These are phyloP conservation scores for Phialemoniopsis sp. DNA, from an alignment of 2,329 filamentous ascomycete genomes.

Conservation along the genomic window DNA sequence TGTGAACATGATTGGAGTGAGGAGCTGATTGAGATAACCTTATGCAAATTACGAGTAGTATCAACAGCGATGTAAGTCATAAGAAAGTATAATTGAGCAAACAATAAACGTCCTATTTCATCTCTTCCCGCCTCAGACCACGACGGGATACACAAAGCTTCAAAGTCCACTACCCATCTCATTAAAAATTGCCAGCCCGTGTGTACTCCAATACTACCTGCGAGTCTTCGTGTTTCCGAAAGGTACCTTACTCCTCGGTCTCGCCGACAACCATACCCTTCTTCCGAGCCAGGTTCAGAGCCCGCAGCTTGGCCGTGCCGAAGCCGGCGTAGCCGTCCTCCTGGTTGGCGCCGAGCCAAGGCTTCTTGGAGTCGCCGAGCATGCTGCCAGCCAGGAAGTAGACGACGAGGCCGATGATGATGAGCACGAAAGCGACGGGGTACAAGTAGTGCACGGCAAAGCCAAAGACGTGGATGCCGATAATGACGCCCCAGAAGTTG, in stretches of 20 bases:
- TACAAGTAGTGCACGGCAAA: constrained; percentile 84
- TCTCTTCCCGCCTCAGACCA: too few species aligned
- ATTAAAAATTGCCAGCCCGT: too few species aligned
- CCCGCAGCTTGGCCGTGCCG: constrained; percentile 80
- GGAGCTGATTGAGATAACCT: too few species aligned
- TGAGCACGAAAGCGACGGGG: constrained; percentile 90
- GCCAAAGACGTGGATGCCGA: constrained; percentile 83
- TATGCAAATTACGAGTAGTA: too few species aligned
- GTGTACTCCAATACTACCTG: too few species aligned
- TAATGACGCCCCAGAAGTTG: constrained; percentile 96
- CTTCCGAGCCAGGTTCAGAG: constrained; percentile 52
- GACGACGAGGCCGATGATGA: constrained; percentile 77
- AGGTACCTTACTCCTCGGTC: not conserved
- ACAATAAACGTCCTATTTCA: too few species aligned
- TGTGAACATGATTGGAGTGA: too few species aligned
- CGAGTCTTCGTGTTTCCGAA: not conserved
- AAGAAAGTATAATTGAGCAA: too few species aligned
- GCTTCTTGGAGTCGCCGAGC: constrained; percentile 86
- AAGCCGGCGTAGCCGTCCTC: constrained; percentile 74
- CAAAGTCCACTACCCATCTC: too few species aligned
- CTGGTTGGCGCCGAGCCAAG: constrained; percentile 88
- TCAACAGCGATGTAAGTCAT: too few species aligned
- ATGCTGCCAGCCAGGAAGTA: constrained; percentile 85
- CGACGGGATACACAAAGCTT: too few species aligned
- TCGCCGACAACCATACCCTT: constrained; percentile 20